Percentiles rank a stretch among this genome's conserved stretches.
These are phyloP conservation scores for Trichoderma semiorbis DNA, from an alignment of 2,329 filamentous ascomycete species.

Conservation along the genomic window DNA sequence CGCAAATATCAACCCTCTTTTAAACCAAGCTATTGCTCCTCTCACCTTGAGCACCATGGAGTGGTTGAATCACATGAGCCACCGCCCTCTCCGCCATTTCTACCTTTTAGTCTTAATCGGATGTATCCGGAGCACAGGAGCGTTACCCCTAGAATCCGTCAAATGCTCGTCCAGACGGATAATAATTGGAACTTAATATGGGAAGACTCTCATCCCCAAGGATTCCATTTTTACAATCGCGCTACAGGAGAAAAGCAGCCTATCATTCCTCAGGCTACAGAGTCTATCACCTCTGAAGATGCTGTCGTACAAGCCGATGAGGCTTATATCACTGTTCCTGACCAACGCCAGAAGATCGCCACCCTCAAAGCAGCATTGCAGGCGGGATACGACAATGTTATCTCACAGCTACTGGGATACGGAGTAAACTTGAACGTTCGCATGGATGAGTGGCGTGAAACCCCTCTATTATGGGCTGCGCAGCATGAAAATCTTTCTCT, in stretches of 20 bases:
- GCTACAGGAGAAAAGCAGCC: not conserved
- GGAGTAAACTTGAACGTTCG: not conserved
- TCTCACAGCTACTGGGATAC: not conserved
- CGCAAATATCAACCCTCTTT: not conserved
- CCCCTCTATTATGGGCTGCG: not conserved
- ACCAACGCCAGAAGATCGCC: not conserved
- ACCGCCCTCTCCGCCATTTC: not conserved
- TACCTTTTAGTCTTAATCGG: not conserved
- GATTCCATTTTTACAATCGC: not conserved
- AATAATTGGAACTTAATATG: not conserved
- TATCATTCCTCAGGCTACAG: not conserved
- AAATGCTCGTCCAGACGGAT: not conserved
- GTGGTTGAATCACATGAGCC: not conserved
- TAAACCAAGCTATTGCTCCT: not conserved
- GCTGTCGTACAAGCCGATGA: not conserved
- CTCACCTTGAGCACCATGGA: not conserved
- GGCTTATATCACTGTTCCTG: not conserved
- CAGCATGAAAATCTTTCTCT: not conserved
- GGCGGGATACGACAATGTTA: not conserved
- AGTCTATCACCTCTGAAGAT: not conserved
- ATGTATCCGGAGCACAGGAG: not conserved
- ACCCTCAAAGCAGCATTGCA: not conserved
- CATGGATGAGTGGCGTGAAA: not conserved
- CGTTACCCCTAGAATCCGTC: not conserved
- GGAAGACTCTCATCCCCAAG: not conserved